Percentiles rank a stretch among this genome's conserved stretches.
Conservation (phyloP, 768 basidiomycete genomes). For the Psilocybe cyanescens region DNA sequence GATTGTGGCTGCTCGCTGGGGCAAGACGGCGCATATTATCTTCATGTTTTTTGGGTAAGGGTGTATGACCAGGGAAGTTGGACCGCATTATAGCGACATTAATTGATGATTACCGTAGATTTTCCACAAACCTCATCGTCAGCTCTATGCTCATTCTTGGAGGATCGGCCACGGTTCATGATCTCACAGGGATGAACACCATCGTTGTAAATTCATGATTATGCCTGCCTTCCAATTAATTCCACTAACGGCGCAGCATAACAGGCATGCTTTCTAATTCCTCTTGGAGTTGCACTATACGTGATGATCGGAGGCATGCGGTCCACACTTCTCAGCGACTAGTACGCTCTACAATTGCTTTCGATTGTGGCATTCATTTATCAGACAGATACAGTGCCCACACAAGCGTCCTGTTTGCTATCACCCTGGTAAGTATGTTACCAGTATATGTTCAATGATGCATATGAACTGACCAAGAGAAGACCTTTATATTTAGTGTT, state of each 20-base stretch:
- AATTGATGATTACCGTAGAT: conserved; percentile 31
- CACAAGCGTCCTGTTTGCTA: conserved; percentile 83
- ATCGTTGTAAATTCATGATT: conserved; percentile 55
- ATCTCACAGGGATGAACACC: conserved; percentile 89
- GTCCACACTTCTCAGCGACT: conserved; percentile 84
- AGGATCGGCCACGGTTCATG: conserved; percentile 85
- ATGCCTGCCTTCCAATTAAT: neutral
- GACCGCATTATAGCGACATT: neutral
- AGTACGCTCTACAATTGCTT: conserved; percentile 48
- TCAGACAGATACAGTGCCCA: conserved; percentile 60
- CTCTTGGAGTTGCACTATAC: conserved; percentile 86
- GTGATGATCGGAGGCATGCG: conserved; percentile 88
- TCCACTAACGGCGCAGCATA: neutral
- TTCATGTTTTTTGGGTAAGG: conserved; percentile 88
- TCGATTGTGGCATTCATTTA: neutral
- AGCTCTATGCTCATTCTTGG: conserved; percentile 83
- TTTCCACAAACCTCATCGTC: conserved; percentile 92
- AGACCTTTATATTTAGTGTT: conserved; percentile 71
- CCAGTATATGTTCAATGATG: conserved; percentile 8
- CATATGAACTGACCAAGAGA: neutral
- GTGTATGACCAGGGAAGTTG: neutral
- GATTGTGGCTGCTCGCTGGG: conserved; percentile 84
- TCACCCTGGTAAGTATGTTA: conserved; percentile 61
- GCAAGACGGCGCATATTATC: conserved; percentile 72
- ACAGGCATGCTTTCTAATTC: conserved; percentile 88